phyloP scores from a whole-genome alignment of 2,329 filamentous ascomycete species.

The Moelleriella libera region DNA sequence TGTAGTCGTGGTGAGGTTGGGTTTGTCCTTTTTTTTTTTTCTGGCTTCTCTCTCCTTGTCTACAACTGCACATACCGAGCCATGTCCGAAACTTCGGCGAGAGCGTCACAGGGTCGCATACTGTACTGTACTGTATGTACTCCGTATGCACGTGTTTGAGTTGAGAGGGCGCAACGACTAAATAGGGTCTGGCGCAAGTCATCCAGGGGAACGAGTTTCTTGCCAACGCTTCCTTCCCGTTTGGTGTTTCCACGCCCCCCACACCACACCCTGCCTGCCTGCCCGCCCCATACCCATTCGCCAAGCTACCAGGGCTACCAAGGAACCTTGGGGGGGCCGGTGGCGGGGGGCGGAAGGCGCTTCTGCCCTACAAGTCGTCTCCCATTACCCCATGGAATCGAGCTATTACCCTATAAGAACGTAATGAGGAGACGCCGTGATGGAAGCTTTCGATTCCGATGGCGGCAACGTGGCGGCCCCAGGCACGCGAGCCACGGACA shows the following conservation, averaged over 20 bases:
- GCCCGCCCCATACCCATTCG: not conserved
- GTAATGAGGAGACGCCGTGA: constrained; percentile 8
- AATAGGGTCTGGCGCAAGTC: not conserved
- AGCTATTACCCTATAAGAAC: constrained; percentile 15
- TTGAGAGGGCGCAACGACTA: not conserved
- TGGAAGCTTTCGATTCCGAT: constrained; percentile 1
- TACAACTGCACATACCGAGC: not conserved
- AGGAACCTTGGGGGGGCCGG: too few relatives aligned
- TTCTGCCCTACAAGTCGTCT: constrained; percentile 8
- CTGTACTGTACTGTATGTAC: not conserved
- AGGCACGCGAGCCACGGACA: not conserved
- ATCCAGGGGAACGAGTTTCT: too few relatives aligned
- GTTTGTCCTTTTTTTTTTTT: too few relatives aligned
- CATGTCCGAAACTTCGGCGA: not conserved
- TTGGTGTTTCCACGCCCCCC: too few relatives aligned
- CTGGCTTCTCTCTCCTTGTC: too few relatives aligned
- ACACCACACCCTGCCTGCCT: not conserved
- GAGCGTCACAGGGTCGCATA: not conserved
- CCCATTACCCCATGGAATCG: constrained; percentile 7
- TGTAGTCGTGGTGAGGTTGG: too few relatives aligned
- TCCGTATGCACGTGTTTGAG: not conserved
- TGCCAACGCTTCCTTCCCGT: too few relatives aligned
- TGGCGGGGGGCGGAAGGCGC: constrained; percentile 1
- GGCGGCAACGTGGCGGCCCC: too few relatives aligned
- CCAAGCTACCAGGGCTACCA: not conserved